Evolutionary conservation across 192 early-diverging fungal genomes (phyloP).

Genomic region (Umbelopsis isabellina): DNA sequence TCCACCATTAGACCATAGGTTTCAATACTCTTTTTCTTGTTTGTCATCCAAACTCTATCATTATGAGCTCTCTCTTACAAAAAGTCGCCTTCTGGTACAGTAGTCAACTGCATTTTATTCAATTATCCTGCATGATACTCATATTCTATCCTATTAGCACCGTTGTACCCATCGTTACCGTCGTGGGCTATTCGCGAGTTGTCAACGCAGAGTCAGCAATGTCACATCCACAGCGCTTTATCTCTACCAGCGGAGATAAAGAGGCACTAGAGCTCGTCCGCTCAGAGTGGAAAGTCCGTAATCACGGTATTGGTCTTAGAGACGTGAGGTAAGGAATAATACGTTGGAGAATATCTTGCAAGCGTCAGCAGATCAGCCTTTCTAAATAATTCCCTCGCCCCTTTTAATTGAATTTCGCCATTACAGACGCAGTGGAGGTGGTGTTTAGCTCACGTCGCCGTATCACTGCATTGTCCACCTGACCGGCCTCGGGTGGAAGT

Average conservation of each 20-base stretch:
- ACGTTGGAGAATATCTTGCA: background rate
- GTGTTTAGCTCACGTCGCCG: constrained; percentile 5
- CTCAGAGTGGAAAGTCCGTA: constrained; percentile 30
- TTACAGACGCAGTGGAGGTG: constrained; percentile 32
- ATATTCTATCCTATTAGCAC: background rate
- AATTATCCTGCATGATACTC: no score
- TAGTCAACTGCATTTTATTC: background rate
- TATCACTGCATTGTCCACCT: constrained; percentile 2
- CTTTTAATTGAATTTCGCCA: background rate
- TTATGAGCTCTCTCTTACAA: constrained; percentile 5
- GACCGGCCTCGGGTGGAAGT: background rate
- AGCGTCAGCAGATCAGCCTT: no score
- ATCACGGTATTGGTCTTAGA: constrained; percentile 31
- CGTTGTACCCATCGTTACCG: background rate
- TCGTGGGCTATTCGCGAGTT: background rate
- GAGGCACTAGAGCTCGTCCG: constrained; percentile 25
- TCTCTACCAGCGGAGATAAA: constrained; percentile 8
- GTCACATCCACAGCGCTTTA: constrained; percentile 17
- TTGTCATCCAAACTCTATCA: background rate
- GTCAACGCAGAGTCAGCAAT: constrained; percentile 8
- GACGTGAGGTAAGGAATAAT: constrained; percentile 29
- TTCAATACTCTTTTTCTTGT: constrained; percentile 2
- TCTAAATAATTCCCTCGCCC: no score
- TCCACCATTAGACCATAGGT: constrained; percentile 1
- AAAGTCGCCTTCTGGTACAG: constrained; percentile 13